Evolutionary conservation across 495 filamentous ascomycete species (phyloP), one percentile per base, ranked within the genome.

Genomic region (Pseudomonodictys pantanalensis): DNA sequence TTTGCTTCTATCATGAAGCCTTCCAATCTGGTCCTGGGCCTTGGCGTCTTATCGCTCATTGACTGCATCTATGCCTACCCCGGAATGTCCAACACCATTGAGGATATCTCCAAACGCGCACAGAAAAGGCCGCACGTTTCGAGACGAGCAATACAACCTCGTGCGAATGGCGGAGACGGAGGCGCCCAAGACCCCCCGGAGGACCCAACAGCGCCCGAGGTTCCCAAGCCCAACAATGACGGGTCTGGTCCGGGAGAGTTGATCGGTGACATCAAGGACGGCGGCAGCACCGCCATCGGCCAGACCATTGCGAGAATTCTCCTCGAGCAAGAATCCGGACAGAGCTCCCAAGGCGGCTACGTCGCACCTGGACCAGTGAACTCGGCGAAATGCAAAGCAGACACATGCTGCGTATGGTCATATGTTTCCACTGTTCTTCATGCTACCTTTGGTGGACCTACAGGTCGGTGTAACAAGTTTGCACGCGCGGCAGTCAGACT

Each of bases 401-500:
- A 66, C 49, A 62, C 58, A 9, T 66, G 64, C 53, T 66, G 64
- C 28, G 33, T 62, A 10, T 66, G 64, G 64, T 30, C 2, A 12
- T 49, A 66, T 29, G 30, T 66, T 23, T 41, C 64, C 5, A 5
- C 1, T 0, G 64, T 17, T 12, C n/a, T 66, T 12, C 50, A 32
- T 9, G 4, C 17, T 2, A 26, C 29, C 5, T 68, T 71, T 44
- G 22, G 12, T 2, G 68, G 64, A 8, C 56, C 51, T 10, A 35
- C 44, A 3, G 65, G 65, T 26, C 55, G 65, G 17, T 71, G 68
- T 48, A 71, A 64, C 44, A 47, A 56, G 10, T 22, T 45, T 15
- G 68, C 68, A 2, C 58, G 68, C 5, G 33, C 28, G 9, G 64
- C 68, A 0, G 59, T 71, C 17, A 52, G 68, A 12, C 65, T 69